phyloP scores from a whole-genome alignment of 2,329 filamentous ascomycete genomes.

The Apiospora malaysiana region DNA sequence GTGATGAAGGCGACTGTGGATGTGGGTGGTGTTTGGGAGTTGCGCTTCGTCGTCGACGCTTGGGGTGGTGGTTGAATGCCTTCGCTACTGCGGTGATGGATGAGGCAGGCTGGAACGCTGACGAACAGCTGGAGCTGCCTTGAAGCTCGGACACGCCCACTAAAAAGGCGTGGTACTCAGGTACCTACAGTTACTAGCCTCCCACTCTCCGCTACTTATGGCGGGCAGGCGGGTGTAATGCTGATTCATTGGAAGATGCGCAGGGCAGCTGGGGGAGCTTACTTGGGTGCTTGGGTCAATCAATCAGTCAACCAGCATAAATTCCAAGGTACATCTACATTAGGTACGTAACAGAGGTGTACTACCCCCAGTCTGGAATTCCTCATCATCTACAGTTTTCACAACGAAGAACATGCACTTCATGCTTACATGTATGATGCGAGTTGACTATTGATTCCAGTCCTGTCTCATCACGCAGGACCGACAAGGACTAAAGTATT shows the following conservation, averaged over 20 bases:
- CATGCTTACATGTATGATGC: background rate
- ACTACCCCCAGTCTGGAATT: no score
- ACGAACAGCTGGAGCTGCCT: slow-evolving; percentile 24
- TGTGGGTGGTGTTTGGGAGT: background rate
- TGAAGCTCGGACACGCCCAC: slow-evolving; percentile 19
- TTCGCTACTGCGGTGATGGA: background rate
- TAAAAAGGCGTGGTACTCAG: slow-evolving; percentile 5
- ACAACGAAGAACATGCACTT: background rate
- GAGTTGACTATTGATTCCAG: no score
- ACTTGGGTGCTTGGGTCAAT: background rate
- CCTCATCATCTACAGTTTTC: background rate
- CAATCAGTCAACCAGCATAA: no score
- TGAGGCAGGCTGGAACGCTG: slow-evolving; percentile 21
- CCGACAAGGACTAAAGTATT: background rate
- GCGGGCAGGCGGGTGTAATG: background rate
- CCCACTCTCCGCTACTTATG: background rate
- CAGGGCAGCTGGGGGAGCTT: background rate
- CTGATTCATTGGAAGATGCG: background rate
- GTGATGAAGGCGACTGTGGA: background rate
- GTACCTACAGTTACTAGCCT: background rate
- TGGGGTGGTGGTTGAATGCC: slow-evolving; percentile 11
- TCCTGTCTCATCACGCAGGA: background rate
- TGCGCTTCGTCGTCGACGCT: background rate
- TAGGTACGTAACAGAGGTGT: background rate
- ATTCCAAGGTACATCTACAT: background rate